Evolutionary conservation across 768 basidiomycete species (phyloP), one percentile per base, ranked within the genome.

Genomic region (Pisolithus marmoratus): DNA sequence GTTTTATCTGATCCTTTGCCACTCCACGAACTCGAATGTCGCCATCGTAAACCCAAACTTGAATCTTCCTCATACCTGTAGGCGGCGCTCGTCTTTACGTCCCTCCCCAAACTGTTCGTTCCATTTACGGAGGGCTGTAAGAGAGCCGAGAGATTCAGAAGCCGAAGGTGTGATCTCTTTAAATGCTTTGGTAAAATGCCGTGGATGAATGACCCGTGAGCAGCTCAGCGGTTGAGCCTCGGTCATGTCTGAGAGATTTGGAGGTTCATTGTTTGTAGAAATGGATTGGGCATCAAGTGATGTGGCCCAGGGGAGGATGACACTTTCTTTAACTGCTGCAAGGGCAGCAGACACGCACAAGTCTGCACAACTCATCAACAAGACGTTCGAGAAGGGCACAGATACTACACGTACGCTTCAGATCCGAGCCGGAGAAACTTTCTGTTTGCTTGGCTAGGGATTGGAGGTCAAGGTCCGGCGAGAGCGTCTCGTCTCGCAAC

Each of bases 31-130:
- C 15, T 23, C 60, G 37, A 66, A 56, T 0, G 62, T 59, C 51
- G 72, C 70, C 53, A 81, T 78, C n/a, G n/a, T n/a, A n/a, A n/a
- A n/a, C n/a, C n/a, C n/a, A 67, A 94, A 94, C 23, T 91, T 94
- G 66, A 97, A 97, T 43, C 79, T 77, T 52, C 84, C 90, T 60
- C 94, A 93, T 34, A 87, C 84, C 60, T 84, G 82, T 60, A 79
- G 78, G 36, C 80, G 79, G 60, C 76, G 84, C 48, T 78, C 80
- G 36, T 85, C 80, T 56, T 74, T 79, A 17, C 80, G 72, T 5
- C 91, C 92, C 66, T 95, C 93, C 23, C 94, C 94, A 67, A 93
- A 94, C 64, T 94, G 89, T 45, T 94, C 88, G 54, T 95, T 94
- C 91, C 91, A 94, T 70, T 85, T 87, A 40, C 85, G 79, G 41